Evolutionary conservation across 768 basidiomycete species (phyloP), one percentile per base, ranked within the genome.

Genomic region (Lactifluus rugatus): DNA sequence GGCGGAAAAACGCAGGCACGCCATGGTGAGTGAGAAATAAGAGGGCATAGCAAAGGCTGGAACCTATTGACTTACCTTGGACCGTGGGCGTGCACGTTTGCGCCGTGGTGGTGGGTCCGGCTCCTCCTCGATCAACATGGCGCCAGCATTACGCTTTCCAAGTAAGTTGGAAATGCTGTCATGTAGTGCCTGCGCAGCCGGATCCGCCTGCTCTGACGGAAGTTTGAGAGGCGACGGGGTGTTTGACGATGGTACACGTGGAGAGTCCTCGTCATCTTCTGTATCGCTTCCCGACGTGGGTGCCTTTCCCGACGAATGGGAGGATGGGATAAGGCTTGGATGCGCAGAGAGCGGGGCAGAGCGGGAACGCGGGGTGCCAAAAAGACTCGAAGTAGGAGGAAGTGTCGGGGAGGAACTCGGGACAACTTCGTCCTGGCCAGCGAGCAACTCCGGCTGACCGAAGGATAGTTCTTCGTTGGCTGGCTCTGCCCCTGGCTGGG

Each of bases 161-260:
- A 90, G 72, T 55, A 89, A 69, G 21, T 80, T 78, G 5, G 81
- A 80, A 49, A 89, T 80, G 59, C 81, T 85, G 62, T 87, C 83
- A 61, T 86, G 80, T 21, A 89, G 71, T 17, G 79, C 84, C 64
- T 74, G 78, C n/a, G 82, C 25, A 75, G 75, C 49, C 6, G 42
- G 53, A 25, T 77, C 74, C 48, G 73, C 71, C 48, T 76, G 74
- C 31, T 81, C 74, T 52, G 63, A 66, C 56, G 25, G 75, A 8
- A 39, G 70, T 42, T 74, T 78, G 0, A 55, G 52, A 5, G 71
- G 63, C 1, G 71, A 69, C 37, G 68, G 54, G 9, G 54, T 52
- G 21, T 57, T 53, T 34, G 56, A 52, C 14, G 61, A 57, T 31
- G 56, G 56, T 11, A 51, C 60, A 32, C 21, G 41, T 19, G 13